Evolutionary conservation across 139 green algal genomes (phyloP), one percentile per base, ranked within the genome.

Genomic region (Pleodorina starrii): DNA sequence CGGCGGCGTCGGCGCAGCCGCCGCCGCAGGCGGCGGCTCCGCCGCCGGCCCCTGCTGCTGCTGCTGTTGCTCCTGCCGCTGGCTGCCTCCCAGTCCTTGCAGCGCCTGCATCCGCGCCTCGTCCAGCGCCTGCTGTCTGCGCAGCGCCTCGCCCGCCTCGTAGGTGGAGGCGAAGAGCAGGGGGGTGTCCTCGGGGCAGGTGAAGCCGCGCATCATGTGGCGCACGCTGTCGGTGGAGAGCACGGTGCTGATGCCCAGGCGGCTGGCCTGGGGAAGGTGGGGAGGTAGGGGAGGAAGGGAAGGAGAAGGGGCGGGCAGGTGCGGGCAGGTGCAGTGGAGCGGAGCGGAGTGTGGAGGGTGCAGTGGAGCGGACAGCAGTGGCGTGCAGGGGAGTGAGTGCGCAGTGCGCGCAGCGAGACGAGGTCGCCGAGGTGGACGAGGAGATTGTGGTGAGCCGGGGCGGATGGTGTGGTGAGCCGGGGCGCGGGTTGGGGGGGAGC

Each of bases 131-230:
- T 79, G 74, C 59, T 89, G 84, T 42, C 90, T 69, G 57, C 80
- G 43, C 19, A 91, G 57, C 32, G 84, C 69, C 14, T 95, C 90
- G 32, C 93, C 95, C 11, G 95, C 96, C 68, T 98, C 85, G 88
- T 99, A 99, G 50, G 96, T 99, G 44, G 96, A 98, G 1, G 95
- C 95, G 90, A 94, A 99, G 27, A 99, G 94, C 25, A 99, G 90
- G 0, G 96, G 97, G 38, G 94, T 91, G 3, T 95, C 69, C 21
- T 94, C 91, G 14, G 87, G 10, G 6, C 36, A 75, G 40, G 76
- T 73, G 85, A 97, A 96, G 92, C 91, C 84, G 71, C 96, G 93
- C 90, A 98, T 78, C 94, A 99, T 97, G 94, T 99, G 94, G 27
- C 97, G 93, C 3, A 95, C 91, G 29, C 93, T 96, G 91, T 99